Conservation (phyloP, 2,329 filamentous ascomycete genomes). For the Fusarium paranaense region DNA sequence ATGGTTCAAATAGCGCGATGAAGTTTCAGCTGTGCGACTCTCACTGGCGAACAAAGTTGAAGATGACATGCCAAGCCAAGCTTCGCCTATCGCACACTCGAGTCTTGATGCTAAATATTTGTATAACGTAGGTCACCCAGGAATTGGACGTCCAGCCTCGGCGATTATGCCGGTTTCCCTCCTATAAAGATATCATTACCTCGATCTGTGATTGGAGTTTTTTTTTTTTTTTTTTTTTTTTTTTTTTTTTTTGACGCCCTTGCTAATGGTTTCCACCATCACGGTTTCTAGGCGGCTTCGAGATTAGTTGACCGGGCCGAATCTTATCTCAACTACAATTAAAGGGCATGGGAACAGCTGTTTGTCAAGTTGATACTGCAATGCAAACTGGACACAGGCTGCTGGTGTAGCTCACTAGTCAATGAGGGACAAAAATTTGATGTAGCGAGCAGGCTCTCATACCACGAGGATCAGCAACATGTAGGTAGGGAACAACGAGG, state of each 20-base stretch:
- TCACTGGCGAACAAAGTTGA: background rate
- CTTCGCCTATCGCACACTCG: background rate
- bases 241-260: background rate
- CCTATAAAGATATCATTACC: background rate
- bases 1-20: background rate
- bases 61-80: background rate
- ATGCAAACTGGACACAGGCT: background rate
- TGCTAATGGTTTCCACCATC: background rate
- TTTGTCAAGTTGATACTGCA: too few species aligned
- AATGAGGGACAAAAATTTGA: background rate
- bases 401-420: background rate
- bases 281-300: background rate
- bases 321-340: background rate
- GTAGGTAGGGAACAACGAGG: background rate
- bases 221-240: too few species aligned
- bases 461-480: background rate
- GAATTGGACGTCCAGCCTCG: background rate
- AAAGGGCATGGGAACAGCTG: background rate
- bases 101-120: background rate
- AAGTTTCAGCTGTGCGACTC: background rate
- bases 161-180: background rate
- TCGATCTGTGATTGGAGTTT: background rate
- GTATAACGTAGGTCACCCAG: background rate
- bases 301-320: background rate
- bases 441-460: background rate